Percentiles rank a stretch among this genome's conserved stretches.
phyloP scores from a whole-genome alignment of 371 early-diverging fungal species.

The Lichtheimia corymbifera region DNA sequence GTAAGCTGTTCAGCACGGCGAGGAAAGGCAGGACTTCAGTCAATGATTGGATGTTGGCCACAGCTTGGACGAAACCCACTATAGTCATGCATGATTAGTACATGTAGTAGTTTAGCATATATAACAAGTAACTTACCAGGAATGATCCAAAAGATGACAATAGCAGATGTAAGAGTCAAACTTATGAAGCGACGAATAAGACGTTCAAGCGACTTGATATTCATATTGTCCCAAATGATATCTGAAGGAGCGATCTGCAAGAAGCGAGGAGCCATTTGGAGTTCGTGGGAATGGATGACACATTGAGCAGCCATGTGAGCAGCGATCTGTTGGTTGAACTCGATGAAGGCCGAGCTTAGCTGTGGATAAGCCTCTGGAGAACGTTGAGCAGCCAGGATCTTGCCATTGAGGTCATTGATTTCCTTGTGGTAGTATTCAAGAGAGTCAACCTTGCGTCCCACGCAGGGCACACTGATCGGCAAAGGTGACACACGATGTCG shows the following conservation, averaged over 20 bases:
- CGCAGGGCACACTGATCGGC: conserved; percentile 35
- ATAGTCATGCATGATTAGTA: not conserved
- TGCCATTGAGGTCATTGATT: conserved; percentile 55
- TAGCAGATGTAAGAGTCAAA: conserved; percentile 39
- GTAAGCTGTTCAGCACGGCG: conserved; percentile 29
- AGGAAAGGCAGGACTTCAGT: conserved; percentile 50
- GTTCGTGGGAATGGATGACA: conserved; percentile 63
- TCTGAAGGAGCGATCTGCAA: conserved; percentile 74
- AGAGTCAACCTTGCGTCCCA: conserved; percentile 71
- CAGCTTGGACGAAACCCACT: conserved; percentile 58
- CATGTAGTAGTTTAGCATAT: not conserved
- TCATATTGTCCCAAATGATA: conserved; percentile 83
- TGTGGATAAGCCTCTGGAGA: conserved; percentile 16
- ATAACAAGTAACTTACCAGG: conserved; percentile 36
- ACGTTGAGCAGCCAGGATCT: conserved; percentile 45
- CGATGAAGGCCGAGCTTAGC: conserved; percentile 75
- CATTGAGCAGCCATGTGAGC: conserved; percentile 84
- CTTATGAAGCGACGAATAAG: conserved; percentile 59
- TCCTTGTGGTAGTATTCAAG: conserved; percentile 58
- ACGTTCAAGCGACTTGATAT: conserved; percentile 55
- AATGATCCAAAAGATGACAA: conserved; percentile 73
- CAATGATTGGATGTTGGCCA: conserved; percentile 64
- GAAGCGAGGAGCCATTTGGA: conserved; percentile 67
- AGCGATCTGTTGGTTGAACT: conserved; percentile 75
- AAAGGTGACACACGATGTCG: conserved; percentile 58